Evolutionary conservation across 208 protist genomes (phyloP).

Genomic region (Acanthamoeba culbertsoni): DNA sequence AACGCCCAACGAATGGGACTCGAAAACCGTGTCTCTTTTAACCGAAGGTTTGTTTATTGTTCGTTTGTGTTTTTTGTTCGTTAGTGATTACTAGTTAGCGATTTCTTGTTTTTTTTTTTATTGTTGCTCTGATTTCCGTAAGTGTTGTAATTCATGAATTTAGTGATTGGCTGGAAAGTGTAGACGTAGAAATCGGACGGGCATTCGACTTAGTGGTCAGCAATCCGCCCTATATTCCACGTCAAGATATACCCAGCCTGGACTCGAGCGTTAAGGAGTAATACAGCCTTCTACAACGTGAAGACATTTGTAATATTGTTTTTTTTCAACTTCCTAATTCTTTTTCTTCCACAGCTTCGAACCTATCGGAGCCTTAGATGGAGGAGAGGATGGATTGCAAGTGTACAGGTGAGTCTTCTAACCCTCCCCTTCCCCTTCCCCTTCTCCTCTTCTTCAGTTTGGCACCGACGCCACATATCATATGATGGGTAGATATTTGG

Average conservation of each 20-base stretch:
- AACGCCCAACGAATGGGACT: background rate
- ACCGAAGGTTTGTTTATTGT: background rate
- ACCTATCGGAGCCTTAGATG: background rate
- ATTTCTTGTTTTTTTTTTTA: background rate
- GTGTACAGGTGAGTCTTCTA: background rate
- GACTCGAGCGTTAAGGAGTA: background rate
- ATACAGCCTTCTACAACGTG: background rate
- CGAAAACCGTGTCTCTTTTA: background rate
- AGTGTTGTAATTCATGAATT: background rate
- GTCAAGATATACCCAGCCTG: background rate
- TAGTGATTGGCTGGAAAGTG: slow-evolving; percentile 21
- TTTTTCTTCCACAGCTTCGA: background rate
- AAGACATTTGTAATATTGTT: background rate
- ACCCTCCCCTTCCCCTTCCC: background rate
- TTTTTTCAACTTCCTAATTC: background rate
- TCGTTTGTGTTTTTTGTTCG: background rate
- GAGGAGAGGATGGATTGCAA: background rate
- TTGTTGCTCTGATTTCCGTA: background rate
- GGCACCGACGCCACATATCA: too few species aligned
- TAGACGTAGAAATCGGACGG: background rate
- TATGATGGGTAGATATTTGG: background rate
- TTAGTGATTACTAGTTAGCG: background rate
- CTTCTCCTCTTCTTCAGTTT: background rate
- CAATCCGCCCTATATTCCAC: slow-evolving; percentile 43
- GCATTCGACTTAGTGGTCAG: background rate